Evolutionary conservation across 805 yeast genomes (phyloP).

Genomic region (Barnettozyma siamensis): DNA sequence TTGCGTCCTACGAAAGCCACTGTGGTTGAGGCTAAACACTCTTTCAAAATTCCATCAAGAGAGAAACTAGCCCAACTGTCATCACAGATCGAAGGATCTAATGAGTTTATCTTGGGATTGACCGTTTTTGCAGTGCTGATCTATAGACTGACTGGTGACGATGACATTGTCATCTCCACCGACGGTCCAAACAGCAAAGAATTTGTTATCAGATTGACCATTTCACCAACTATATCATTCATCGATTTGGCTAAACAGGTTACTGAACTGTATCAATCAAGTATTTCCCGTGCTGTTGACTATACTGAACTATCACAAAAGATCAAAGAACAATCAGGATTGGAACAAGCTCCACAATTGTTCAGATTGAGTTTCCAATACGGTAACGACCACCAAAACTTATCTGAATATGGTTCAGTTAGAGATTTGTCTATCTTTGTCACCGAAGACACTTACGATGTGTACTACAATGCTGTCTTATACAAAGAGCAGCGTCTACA

Average conservation of each 20-base stretch:
- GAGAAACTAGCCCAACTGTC: conserved; percentile 19
- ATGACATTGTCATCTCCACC: conserved; percentile 84
- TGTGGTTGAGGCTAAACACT: conserved; percentile 54
- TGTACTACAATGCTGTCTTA: conserved; percentile 70
- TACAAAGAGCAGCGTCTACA: conserved; percentile 65
- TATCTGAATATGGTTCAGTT: conserved; percentile 41
- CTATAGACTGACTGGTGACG: conserved; percentile 86
- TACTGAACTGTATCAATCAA: conserved; percentile 32
- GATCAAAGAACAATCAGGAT: conserved; percentile 42
- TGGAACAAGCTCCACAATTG: conserved; percentile 56
- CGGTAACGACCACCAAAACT: conserved; percentile 23
- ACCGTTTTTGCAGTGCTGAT: conserved; percentile 66
- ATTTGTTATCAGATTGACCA: conserved; percentile 56
- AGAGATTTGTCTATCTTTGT: conserved; percentile 59
- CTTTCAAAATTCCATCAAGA: conserved; percentile 29
- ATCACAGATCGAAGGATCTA: conserved; percentile 21
- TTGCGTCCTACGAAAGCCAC: conserved; percentile 68
- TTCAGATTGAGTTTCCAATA: conserved; percentile 55
- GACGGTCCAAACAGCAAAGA: conserved; percentile 39
- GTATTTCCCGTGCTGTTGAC: conserved; percentile 31
- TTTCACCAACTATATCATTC: conserved; percentile 53
- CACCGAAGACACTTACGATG: conserved; percentile 31
- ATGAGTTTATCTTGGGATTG: conserved; percentile 47
- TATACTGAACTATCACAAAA: conserved; percentile 51
- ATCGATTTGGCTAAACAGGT: conserved; percentile 44